A percentile compares a stretch with the other conserved stretches of the same genome.
Conservation (phyloP, 2,329 filamentous ascomycete genomes). For the Alternaria incomplexa region DNA sequence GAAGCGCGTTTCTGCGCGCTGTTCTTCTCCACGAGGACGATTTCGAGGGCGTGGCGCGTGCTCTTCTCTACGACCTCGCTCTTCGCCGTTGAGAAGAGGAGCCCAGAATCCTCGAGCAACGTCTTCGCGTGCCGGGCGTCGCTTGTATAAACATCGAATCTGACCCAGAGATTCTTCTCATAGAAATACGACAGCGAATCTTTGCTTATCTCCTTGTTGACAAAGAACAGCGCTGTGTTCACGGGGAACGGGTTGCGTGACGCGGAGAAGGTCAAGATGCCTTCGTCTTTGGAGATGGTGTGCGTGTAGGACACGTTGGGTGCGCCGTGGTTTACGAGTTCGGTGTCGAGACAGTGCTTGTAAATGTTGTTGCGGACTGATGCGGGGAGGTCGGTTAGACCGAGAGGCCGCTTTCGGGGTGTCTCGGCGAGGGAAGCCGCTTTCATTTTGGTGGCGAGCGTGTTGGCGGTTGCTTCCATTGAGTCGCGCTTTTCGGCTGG, state of each 20-base stretch:
- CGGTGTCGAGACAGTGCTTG: conserved; percentile 41
- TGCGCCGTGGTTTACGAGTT: conserved; percentile 38
- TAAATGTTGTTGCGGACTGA: conserved; percentile 44
- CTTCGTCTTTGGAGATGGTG: conserved; percentile 23
- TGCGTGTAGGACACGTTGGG: conserved; percentile 41
- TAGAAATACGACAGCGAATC: conserved; percentile 40
- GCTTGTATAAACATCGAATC: conserved; percentile 30
- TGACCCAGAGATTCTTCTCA: conserved; percentile 38
- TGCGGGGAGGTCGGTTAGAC: conserved; percentile 34
- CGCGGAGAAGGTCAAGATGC: conserved; percentile 32
- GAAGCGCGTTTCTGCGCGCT: conserved; percentile 32
- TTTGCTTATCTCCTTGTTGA: conserved; percentile 31
- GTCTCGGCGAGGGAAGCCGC: conserved; percentile 11
- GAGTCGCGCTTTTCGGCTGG: conserved; percentile 34
- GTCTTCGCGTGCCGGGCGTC: conserved; percentile 41
- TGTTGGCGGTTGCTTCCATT: conserved; percentile 36
- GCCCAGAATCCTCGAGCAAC: conserved; percentile 39
- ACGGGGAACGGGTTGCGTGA: conserved; percentile 39
- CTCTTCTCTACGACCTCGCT: conserved; percentile 11
- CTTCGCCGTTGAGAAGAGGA: conserved; percentile 32
- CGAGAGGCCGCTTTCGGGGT: conserved; percentile 27
- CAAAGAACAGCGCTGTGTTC: conserved; percentile 31
- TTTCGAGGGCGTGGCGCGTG: conserved; percentile 33
- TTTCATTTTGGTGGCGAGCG: conserved; percentile 23
- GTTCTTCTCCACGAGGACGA: conserved; percentile 37